A percentile compares a stretch with the other conserved stretches of the same genome.
phyloP scores from a whole-genome alignment of 345 rosid species.

The Brassica incana region DNA sequence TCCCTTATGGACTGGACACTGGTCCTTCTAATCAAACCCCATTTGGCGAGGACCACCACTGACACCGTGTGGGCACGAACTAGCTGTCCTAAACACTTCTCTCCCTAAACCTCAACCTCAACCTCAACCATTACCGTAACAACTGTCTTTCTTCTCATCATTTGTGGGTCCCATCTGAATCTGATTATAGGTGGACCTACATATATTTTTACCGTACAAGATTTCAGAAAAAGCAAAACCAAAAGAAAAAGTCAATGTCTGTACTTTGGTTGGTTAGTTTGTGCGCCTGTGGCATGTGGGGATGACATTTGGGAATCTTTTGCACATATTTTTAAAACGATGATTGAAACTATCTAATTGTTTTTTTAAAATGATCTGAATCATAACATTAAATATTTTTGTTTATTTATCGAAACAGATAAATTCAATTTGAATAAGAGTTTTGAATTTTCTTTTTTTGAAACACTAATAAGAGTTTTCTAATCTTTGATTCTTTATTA shows the following conservation, averaged over 20 bases:
- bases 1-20: slow-evolving; percentile 33
- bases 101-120: slow-evolving; percentile 7
- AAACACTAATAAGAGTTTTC: background rate
- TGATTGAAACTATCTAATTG: background rate
- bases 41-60: slow-evolving; percentile 39
- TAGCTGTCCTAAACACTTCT: slow-evolving; percentile 11
- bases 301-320: slow-evolving; percentile 3
- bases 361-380: background rate
- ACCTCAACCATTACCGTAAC: slow-evolving; percentile 5
- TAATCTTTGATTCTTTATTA: background rate
- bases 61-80: slow-evolving; percentile 38
- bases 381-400: background rate
- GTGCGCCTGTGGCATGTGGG: slow-evolving; percentile 16
- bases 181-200: background rate
- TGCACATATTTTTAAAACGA: background rate
- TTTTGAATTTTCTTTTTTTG: background rate
- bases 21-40: slow-evolving; percentile 35
- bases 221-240: background rate
- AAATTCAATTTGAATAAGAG: background rate
- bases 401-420: background rate
- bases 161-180: slow-evolving; percentile 6
- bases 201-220: slow-evolving; percentile 13
- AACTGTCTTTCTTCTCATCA: slow-evolving; percentile 29
- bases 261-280: slow-evolving; percentile 30
- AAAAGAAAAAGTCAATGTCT: slow-evolving; percentile 26